Evolutionary conservation across 1,284 basidiomycete genomes (phyloP).

Genomic region (Ustilago curta): DNA sequence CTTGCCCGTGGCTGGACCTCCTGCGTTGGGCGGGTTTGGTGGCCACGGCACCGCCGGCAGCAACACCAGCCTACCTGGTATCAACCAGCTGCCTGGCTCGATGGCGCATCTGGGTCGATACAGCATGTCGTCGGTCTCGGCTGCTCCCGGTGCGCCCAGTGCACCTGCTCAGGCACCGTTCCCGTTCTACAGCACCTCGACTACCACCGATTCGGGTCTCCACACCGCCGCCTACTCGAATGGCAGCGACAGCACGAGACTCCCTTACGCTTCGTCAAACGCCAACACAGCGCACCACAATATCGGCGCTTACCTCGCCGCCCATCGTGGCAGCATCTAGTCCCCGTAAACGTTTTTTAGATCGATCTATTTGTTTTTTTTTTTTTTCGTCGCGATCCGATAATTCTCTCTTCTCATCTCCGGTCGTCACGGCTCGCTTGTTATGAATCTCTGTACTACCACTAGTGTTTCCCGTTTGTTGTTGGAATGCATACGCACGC

Average conservation of each 20-base stretch:
- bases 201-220: conserved; percentile 6
- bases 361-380: neutral
- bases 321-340: conserved; percentile 54
- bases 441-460: no score
- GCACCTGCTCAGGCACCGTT: conserved; percentile 11
- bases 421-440: no score
- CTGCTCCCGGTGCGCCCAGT: conserved; percentile 7
- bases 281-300: conserved; percentile 19
- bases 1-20: conserved; percentile 27
- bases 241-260: conserved; percentile 12
- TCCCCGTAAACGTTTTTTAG: neutral
- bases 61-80: conserved; percentile 16
- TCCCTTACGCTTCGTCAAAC: conserved; percentile 13
- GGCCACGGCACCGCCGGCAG: conserved; percentile 1
- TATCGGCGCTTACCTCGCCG: conserved; percentile 56
- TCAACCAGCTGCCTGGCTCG: conserved; percentile 21
- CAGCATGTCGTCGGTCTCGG: conserved; percentile 46
- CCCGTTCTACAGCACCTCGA: conserved; percentile 17
- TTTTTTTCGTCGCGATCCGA: neutral
- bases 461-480: no score
- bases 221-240: conserved; percentile 9
- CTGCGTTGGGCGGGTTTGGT: conserved; percentile 24
- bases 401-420: neutral
- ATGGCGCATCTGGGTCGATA: conserved; percentile 37
- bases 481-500: no score